These are phyloP conservation scores for Blastocystis sp. DNA, from an alignment of 352 stramenopile genomes.

Conservation along the genomic window DNA sequence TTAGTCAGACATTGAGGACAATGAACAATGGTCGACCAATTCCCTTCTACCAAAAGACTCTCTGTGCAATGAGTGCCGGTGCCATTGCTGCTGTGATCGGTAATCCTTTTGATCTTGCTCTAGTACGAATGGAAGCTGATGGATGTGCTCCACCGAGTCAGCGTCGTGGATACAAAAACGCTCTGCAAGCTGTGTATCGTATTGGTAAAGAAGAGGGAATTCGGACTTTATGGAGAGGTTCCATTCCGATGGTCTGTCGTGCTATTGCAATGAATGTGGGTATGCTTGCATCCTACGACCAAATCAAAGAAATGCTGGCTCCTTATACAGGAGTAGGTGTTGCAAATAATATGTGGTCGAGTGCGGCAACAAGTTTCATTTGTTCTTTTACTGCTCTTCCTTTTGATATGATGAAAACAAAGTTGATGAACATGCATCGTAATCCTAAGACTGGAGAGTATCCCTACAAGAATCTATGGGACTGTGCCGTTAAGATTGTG, in stretches of 20 bases:
- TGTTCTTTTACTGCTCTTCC: constrained; percentile 91
- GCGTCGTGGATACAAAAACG: constrained; percentile 94
- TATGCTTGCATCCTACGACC: constrained; percentile 98
- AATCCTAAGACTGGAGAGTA: constrained; percentile 78
- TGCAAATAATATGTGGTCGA: constrained; percentile 65
- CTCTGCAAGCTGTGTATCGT: constrained; percentile 86
- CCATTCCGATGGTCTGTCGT: constrained; percentile 83
- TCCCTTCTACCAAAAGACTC: constrained; percentile 65
- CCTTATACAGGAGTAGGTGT: constrained; percentile 48
- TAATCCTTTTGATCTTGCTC: constrained; percentile 92
- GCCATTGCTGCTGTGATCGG: constrained; percentile 80
- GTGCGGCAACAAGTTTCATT: constrained; percentile 87
- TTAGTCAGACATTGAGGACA: constrained; percentile 64
- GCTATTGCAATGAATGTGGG: constrained; percentile 96
- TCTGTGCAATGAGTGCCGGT: constrained; percentile 64
- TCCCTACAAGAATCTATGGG: constrained; percentile 84
- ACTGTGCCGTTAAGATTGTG: constrained; percentile 86
- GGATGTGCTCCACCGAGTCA: constrained; percentile 79
- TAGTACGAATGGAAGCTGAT: constrained; percentile 93
- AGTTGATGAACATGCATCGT: constrained; percentile 91
- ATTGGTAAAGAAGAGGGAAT: constrained; percentile 79
- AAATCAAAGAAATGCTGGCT: constrained; percentile 70
- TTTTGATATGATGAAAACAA: constrained; percentile 95
- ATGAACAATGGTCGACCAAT: constrained; percentile 64
- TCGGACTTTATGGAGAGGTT: constrained; percentile 80